Percentiles rank a stretch among this genome's conserved stretches.
These are phyloP conservation scores for Hypoxylon lienhwacheense DNA, from an alignment of 495 filamentous ascomycete genomes.

Conservation along the genomic window DNA sequence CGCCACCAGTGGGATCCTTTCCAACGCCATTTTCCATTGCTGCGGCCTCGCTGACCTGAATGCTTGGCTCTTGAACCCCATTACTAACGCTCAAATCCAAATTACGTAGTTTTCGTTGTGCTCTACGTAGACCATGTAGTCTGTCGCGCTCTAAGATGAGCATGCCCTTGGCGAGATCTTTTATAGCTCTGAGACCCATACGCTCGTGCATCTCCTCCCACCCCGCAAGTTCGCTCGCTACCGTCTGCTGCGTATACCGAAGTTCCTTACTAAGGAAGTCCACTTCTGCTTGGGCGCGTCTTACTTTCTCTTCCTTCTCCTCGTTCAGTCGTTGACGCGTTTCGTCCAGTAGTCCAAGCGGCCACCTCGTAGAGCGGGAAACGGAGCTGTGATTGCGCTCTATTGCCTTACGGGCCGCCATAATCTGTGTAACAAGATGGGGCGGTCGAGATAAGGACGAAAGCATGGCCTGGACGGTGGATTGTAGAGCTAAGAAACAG, in stretches of 20 bases:
- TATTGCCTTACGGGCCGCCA: slow-evolving; percentile 63
- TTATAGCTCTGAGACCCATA: slow-evolving; percentile 72
- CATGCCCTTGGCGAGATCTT: slow-evolving; percentile 73
- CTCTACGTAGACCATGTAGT: slow-evolving; percentile 78
- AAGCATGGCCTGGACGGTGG: slow-evolving; percentile 78
- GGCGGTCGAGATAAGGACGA: slow-evolving; percentile 79
- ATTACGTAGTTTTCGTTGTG: slow-evolving; percentile 58
- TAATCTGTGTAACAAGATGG: slow-evolving; percentile 71
- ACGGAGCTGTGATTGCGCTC: slow-evolving; percentile 75
- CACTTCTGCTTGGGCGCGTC: slow-evolving; percentile 64
- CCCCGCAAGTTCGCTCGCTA: slow-evolving; percentile 86
- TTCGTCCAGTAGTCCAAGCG: slow-evolving; percentile 83
- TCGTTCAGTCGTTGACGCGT: slow-evolving; percentile 77
- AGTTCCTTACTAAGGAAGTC: slow-evolving; percentile 73
- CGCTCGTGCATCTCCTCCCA: slow-evolving; percentile 88
- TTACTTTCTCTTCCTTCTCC: slow-evolving; percentile 75
- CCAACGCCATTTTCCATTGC: slow-evolving; percentile 21
- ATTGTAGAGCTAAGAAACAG: slow-evolving; percentile 71
- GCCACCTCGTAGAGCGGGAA: slow-evolving; percentile 73
- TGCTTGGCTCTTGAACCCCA: slow-evolving; percentile 15
- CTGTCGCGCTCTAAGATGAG: slow-evolving; percentile 76
- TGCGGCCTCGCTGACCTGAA: slow-evolving; percentile 2
- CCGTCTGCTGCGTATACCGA: slow-evolving; percentile 88
- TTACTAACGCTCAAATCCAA: slow-evolving; percentile 8
- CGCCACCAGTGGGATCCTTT: slow-evolving; percentile 17